phyloP scores from a whole-genome alignment of 192 early-diverging fungal genomes.

The Coemansia sp. region DNA sequence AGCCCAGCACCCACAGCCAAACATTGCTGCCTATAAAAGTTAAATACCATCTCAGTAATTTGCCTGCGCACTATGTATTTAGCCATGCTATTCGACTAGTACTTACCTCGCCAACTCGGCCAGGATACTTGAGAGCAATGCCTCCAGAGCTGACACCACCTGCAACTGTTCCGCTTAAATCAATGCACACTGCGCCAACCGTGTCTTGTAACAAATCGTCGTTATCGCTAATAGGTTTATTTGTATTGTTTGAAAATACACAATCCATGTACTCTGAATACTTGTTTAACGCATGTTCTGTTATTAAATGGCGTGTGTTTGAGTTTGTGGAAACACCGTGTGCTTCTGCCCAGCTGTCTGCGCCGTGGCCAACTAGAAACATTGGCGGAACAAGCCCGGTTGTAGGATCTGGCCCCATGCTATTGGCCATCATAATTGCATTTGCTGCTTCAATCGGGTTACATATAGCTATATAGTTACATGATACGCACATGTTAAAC shows the following conservation, averaged over 20 bases:
- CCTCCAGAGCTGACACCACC: constrained; percentile 86
- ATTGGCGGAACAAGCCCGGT: constrained; percentile 60
- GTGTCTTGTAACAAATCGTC: constrained; percentile 63
- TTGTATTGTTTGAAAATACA: neutral
- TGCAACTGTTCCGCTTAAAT: constrained; percentile 60
- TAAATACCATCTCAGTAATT: neutral
- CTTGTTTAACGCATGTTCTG: constrained; percentile 14
- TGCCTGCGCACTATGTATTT: neutral
- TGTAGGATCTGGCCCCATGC: constrained; percentile 3
- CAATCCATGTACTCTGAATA: constrained; percentile 29
- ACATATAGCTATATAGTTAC: constrained; percentile 47
- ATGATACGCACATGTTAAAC: too few relatives aligned
- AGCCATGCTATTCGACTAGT: neutral
- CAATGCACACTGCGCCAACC: constrained; percentile 83
- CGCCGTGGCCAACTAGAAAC: constrained; percentile 60
- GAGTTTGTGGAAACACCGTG: constrained; percentile 12
- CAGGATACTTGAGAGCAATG: constrained; percentile 78
- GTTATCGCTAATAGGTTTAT: neutral
- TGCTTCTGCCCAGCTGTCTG: constrained; percentile 41
- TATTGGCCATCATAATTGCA: constrained; percentile 48
- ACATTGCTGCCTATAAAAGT: constrained; percentile 69
- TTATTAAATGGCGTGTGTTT: constrained; percentile 22
- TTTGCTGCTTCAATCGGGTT: constrained; percentile 66
- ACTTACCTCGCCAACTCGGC: constrained; percentile 78
- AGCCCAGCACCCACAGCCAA: constrained; percentile 82